A percentile compares a stretch with the other conserved stretches of the same genome.
Conservation (phyloP, 495 filamentous ascomycete species). For the Corynascus novoguineensis region DNA sequence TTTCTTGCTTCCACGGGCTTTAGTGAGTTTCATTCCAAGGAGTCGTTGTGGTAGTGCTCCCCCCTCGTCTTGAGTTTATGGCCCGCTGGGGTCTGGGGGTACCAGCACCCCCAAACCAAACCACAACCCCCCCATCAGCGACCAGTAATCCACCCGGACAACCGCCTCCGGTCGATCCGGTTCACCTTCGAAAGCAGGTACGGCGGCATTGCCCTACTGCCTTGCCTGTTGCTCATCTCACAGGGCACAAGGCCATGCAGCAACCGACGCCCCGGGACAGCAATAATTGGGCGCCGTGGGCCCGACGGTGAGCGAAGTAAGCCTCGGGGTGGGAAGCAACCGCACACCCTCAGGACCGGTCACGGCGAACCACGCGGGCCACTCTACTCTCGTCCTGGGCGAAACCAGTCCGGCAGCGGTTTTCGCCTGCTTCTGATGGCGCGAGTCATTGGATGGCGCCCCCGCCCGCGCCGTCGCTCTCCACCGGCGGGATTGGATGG, state of each 20-base stretch:
- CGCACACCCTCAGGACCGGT: neutral
- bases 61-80: neutral
- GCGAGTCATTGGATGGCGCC: conserved; percentile 1
- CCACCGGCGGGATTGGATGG: neutral
- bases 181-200: conserved; percentile 21
- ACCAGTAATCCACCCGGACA: too few relatives aligned
- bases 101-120: neutral
- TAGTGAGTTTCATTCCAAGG: neutral
- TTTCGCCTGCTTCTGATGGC: neutral
- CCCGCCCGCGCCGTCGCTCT: neutral
- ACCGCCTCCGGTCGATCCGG: conserved; percentile 2
- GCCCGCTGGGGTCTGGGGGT: neutral
- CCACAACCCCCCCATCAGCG: neutral
- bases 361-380: neutral
- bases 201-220: conserved; percentile 9
- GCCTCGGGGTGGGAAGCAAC: neutral
- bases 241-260: conserved; percentile 1
- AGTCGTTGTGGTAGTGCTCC: neutral
- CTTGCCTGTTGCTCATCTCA: conserved; percentile 4
- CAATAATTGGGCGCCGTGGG: conserved; percentile 1
- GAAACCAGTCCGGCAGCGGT: neutral
- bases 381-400: too few relatives aligned
- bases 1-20: neutral
- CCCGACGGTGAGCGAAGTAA: conserved; percentile 4
- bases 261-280: conserved; percentile 1